Evolutionary conservation across 306 rosid genomes (phyloP), one percentile per base, ranked within the genome.

Genomic region (Ziziphus jujuba): DNA sequence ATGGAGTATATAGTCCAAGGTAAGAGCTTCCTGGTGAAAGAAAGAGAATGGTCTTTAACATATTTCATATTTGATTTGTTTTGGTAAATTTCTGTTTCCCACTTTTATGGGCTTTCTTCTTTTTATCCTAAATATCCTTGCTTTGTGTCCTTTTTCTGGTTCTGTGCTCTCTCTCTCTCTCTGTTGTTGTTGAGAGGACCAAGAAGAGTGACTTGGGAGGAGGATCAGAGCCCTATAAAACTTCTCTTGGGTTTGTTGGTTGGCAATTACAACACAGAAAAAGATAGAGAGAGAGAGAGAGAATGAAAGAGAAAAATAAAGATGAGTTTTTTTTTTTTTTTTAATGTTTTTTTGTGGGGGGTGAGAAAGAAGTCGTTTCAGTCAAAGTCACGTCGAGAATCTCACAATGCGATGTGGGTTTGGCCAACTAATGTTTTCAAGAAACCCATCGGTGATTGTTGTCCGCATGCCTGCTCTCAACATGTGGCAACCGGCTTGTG

Each of bases 1-100:
- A 89, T 57, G 68, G 87, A 85, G 55, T 75, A 92, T 54, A 92
- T 66, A 38, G 78, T 34, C 78, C 84, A 89, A 4, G 88, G 85
- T 24, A 88, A 48, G 71, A 91, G 71, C 67, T 72, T 91, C 65
- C 67, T 87, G 17, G 80, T 36, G 50, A 79, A 61, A n/a, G 51
- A 43, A 53, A 66, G 72, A 15, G 25, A 19, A 9, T 75, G 82
- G 17, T 80, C 87, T 84, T 85, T 91, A 74, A 80, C n/a, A n/a
- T n/a, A n/a, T n/a, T n/a, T n/a, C n/a, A n/a, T n/a, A n/a, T n/a
- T n/a, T n/a, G n/a, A n/a, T n/a, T n/a, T n/a, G n/a, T n/a, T n/a
- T n/a, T n/a, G n/a, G n/a, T n/a, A n/a, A n/a, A n/a, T n/a, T n/a
- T n/a, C n/a, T n/a, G n/a, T n/a, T n/a, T n/a, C n/a, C n/a, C n/a